These are phyloP conservation scores for Ceratocystis diversiconidia DNA, from an alignment of 2,329 filamentous ascomycete species.

Conservation along the genomic window DNA sequence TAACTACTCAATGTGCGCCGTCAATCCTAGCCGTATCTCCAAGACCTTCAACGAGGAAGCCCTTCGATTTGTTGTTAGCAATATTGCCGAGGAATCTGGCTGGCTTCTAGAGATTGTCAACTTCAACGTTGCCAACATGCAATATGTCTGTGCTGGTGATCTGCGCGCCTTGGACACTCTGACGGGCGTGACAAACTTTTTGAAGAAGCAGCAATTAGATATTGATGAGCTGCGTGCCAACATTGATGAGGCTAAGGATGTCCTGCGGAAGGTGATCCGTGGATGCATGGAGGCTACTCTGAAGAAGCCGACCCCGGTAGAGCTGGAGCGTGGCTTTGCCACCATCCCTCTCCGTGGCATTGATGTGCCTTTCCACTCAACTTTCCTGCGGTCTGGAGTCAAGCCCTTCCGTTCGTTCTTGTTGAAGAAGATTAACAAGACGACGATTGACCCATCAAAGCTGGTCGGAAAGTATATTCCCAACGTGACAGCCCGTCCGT, in stretches of 20 bases:
- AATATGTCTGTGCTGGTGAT: conserved; percentile 60
- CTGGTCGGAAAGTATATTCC: conserved; percentile 97
- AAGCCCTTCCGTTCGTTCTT: conserved; percentile 98
- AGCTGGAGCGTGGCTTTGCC: conserved; percentile 87
- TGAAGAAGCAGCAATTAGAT: conserved; percentile 95
- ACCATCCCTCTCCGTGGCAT: conserved; percentile 95
- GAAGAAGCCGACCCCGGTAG: conserved; percentile 73
- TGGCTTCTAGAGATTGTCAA: conserved; percentile 99
- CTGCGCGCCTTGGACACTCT: conserved; percentile 57
- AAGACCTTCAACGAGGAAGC: conserved; percentile 98
- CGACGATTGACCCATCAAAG: conserved; percentile 92
- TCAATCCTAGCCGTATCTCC: conserved; percentile 95
- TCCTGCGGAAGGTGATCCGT: conserved; percentile 80
- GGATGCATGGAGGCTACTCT: conserved; percentile 77
- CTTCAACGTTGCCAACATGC: conserved; percentile 69
- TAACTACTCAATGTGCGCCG: conserved; percentile 98
- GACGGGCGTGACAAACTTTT: conserved; percentile 76
- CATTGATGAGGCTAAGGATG: conserved; percentile 80
- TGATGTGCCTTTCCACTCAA: conserved; percentile 98
- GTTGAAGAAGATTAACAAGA: conserved; percentile 99
- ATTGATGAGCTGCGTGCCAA: conserved; percentile 84
- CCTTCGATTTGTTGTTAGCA: conserved; percentile 90
- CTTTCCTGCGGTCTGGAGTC: conserved; percentile 91
- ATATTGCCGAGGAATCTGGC: conserved; percentile 80
- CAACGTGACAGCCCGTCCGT: conserved; percentile 92